Conservation (phyloP, 129 eudicot genomes). For the Centrapalus pauciflorus region DNA sequence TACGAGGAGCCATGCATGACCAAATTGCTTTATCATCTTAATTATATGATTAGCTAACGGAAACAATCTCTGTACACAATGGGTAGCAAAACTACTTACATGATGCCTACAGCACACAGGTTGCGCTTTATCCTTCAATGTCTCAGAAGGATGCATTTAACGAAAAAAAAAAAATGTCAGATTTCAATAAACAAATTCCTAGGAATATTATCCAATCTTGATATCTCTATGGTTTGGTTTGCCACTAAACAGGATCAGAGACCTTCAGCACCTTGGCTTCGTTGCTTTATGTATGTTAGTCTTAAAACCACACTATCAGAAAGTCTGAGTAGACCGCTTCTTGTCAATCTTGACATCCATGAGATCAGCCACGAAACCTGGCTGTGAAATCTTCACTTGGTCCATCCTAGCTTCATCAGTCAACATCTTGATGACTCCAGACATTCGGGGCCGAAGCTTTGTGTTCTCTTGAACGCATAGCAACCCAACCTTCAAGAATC, state of each 20-base stretch:
- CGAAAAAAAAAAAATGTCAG: neutral
- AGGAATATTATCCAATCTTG: conserved; percentile 1
- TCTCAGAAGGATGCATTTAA: neutral
- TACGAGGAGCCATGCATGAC: too few species aligned
- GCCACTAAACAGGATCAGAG: neutral
- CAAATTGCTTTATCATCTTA: too few species aligned
- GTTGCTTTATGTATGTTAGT: conserved; percentile 22
- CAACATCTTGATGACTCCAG: conserved; percentile 54
- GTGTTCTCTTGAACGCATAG: conserved; percentile 78
- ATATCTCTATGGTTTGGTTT: neutral
- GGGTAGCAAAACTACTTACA: too few species aligned
- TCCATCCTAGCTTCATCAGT: conserved; percentile 30
- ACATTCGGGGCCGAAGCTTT: conserved; percentile 62
- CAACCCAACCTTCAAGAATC: conserved; percentile 63
- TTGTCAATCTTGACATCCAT: conserved; percentile 56
- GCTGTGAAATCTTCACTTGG: conserved; percentile 40
- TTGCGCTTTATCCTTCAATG: too few species aligned
- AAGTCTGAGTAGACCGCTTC: conserved; percentile 29
- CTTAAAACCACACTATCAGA: conserved; percentile 19
- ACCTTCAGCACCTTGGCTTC: too few species aligned
- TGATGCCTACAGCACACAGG: too few species aligned
- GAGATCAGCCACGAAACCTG: conserved; percentile 66
- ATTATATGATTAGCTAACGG: too few species aligned
- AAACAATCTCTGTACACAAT: too few species aligned
- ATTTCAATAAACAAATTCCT: conserved; percentile 11